phyloP scores from a whole-genome alignment of 169 alveolate species.

The Plasmodium blacklocki region DNA sequence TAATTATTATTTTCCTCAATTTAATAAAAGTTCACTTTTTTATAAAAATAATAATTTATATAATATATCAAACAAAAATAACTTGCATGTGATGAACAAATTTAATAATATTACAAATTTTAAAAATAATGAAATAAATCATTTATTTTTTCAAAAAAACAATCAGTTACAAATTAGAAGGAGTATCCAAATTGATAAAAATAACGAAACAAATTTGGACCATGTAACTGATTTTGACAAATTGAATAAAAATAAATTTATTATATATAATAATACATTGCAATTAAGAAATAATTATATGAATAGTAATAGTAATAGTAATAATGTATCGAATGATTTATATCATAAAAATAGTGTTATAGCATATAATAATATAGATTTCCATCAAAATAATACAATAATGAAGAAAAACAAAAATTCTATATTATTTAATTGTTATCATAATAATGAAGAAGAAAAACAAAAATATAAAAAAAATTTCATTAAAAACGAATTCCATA shows the following conservation, averaged over 20 bases:
- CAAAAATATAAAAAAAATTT: slow-evolving; percentile 7
- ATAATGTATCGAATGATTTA: slow-evolving; percentile 12
- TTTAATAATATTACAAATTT: slow-evolving; percentile 9
- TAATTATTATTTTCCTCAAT: neutral
- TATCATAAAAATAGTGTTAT: slow-evolving; percentile 2
- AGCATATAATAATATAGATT: no score
- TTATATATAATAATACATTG: slow-evolving; percentile 14
- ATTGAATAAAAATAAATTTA: slow-evolving; percentile 17
- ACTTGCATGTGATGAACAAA: slow-evolving; percentile 15
- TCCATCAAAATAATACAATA: no score
- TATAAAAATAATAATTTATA: slow-evolving; percentile 2
- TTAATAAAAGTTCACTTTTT: neutral
- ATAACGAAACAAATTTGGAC: neutral
- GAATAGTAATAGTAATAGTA: neutral
- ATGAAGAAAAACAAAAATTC: no score
- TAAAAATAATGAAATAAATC: slow-evolving; percentile 11
- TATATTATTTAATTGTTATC: neutral
- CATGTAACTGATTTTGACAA: neutral
- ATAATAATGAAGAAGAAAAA: neutral
- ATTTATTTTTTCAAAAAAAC: neutral
- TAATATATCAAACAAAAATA: neutral
- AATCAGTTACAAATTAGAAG: neutral
- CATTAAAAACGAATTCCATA: slow-evolving; percentile 10
- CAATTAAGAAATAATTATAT: neutral
- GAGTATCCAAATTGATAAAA: slow-evolving; percentile 17